Conservation (phyloP, 805 yeast genomes). For the Candida tallmaniae region DNA sequence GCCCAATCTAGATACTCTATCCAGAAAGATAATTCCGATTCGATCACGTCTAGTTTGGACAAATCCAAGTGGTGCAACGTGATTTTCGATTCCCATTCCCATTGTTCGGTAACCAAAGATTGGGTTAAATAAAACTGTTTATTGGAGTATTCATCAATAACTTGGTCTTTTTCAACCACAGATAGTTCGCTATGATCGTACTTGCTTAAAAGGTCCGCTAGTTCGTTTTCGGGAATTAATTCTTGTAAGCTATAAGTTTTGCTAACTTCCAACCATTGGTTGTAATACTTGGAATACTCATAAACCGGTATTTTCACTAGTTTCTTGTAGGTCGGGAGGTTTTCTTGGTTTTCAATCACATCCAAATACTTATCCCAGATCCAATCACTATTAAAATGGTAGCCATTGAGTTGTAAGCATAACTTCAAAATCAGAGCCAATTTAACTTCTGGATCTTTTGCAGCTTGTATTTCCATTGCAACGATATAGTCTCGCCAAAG, state of each 20-base stretch:
- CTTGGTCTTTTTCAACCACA: conserved; percentile 33
- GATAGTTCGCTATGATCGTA: conserved; percentile 24
- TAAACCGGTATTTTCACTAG: conserved; percentile 67
- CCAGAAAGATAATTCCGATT: conserved; percentile 54
- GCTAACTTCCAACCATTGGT: conserved; percentile 37
- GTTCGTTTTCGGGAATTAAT: conserved; percentile 14
- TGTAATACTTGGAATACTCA: conserved; percentile 78
- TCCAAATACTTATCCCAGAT: conserved; percentile 79
- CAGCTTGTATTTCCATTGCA: conserved; percentile 37
- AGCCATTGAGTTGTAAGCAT: conserved; percentile 46
- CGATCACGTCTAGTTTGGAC: conserved; percentile 23
- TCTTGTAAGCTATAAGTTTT: conserved; percentile 28
- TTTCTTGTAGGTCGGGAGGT: conserved; percentile 40
- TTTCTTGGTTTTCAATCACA: conserved; percentile 30
- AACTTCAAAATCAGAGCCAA: conserved; percentile 1
- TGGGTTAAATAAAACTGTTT: conserved; percentile 45
- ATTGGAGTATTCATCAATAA: conserved; percentile 42
- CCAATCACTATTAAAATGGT: conserved; percentile 70
- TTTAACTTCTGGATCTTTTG: conserved; percentile 3
- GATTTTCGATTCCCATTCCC: conserved; percentile 70
- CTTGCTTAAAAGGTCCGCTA: conserved; percentile 18
- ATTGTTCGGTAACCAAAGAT: conserved; percentile 49
- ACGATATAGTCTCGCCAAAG: conserved; percentile 65
- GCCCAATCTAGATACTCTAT: conserved; percentile 54
- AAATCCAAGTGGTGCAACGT: conserved; percentile 56